These are phyloP conservation scores for Cephaloascus fragrans DNA, from an alignment of 805 yeast genomes.

Conservation along the genomic window DNA sequence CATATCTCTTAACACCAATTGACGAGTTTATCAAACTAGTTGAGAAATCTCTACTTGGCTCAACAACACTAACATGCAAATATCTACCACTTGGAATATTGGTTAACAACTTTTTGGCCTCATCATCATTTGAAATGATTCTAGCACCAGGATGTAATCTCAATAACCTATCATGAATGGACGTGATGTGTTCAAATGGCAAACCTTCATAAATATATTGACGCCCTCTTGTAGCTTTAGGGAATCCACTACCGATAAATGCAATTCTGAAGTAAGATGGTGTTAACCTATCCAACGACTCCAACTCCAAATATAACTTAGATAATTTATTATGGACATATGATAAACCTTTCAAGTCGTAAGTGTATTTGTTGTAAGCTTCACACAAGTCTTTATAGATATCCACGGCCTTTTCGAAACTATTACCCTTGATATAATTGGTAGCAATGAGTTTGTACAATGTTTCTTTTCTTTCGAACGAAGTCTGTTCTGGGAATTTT, in stretches of 20 bases:
- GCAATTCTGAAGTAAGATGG: conserved; percentile 75
- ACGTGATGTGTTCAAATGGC: conserved; percentile 79
- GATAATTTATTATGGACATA: conserved; percentile 61
- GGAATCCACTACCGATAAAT: conserved; percentile 80
- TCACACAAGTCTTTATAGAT: conserved; percentile 68
- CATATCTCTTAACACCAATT: conserved; percentile 61
- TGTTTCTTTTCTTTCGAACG: conserved; percentile 73
- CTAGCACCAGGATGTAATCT: conserved; percentile 76
- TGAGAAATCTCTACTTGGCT: conserved; percentile 50
- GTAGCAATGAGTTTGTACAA: conserved; percentile 61
- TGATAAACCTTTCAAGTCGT: conserved; percentile 68
- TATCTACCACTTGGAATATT: conserved; percentile 61
- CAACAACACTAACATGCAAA: conserved; percentile 62
- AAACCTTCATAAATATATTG: conserved; percentile 78
- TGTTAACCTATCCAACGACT: conserved; percentile 58
- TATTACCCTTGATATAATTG: conserved; percentile 60
- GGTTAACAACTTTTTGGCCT: conserved; percentile 39
- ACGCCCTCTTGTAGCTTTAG: conserved; percentile 62
- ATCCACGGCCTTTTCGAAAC: conserved; percentile 72
- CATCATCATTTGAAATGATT: conserved; percentile 49
- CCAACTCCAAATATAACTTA: conserved; percentile 56
- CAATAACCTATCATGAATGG: conserved; percentile 68
- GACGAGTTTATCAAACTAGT: conserved; percentile 35
- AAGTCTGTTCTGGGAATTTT: conserved; percentile 67
- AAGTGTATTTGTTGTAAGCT: conserved; percentile 63